Evolutionary conservation across 306 rosid genomes (phyloP), one percentile per base, ranked within the genome.

Genomic region (Dryas alaskensis): DNA sequence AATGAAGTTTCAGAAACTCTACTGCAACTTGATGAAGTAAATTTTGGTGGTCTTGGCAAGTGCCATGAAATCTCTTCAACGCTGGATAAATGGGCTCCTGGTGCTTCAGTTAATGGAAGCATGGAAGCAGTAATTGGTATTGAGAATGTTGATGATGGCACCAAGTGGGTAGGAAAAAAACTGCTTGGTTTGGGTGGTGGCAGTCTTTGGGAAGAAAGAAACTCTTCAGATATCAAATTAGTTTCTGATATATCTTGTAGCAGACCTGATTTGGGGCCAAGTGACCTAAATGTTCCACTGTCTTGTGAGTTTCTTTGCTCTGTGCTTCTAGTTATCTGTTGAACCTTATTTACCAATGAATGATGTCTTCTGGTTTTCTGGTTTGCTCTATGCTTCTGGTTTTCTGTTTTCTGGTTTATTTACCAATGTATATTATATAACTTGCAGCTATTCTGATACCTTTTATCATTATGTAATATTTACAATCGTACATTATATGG

Each of bases 41-140:
- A 43, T 22, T 60, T 60, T 69, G 52, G 25, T 68, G n/a, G 25
- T 37, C 43, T 31, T 48, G 60, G 46, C 2, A 75, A 58, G 22
- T 27, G 22, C 40, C 8, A 4, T n/a, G 61, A 10, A 37, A 67
- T 5, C 39, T 51, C 12, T 5, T 4, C 48, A 13, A 69, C 47
- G 49, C 71, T 64, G 66, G 73, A 39, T 8, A 46, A 47, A 75
- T 44, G 17, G 65, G 55, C 44, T 53, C 45, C 57, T 19, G 39
- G 8, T 13, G 55, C 55, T 25, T 17, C 55, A 13, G 16, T 59
- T 51, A 22, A 13, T 25, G 60, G 51, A 70, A 25, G 39, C 65
- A 13, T 49, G 58, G 57, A n/a, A 6, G 25, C 40, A 17, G 5
- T 39, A n/a, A 31, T 47, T 49, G 60, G 47, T 31, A 17, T 39